Evolutionary conservation across 805 yeast genomes (phyloP).

Genomic region (Yamadazyma paraphyllophila): DNA sequence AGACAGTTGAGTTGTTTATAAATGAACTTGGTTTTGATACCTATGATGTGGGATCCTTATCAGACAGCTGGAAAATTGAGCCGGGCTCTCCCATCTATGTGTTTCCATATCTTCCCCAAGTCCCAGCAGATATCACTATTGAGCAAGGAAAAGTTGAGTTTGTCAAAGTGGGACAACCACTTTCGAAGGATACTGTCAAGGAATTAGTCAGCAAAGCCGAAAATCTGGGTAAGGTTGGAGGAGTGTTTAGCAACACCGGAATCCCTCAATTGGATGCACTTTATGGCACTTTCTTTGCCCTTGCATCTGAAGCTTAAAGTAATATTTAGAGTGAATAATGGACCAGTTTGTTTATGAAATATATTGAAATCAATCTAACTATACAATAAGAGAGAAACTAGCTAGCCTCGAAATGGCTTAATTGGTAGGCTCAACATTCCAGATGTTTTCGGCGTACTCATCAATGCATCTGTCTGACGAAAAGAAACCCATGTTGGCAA

Average conservation of each 20-base stretch:
- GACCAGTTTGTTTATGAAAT: too few species aligned
- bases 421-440: conserved; percentile 78
- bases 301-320: background rate
- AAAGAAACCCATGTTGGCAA: conserved; percentile 93
- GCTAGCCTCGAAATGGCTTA: background rate
- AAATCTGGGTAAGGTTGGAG: background rate
- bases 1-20: background rate
- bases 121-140: too few species aligned
- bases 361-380: background rate
- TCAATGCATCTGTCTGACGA: conserved; percentile 86
- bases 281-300: background rate
- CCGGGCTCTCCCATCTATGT: too few species aligned
- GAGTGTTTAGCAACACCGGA: background rate
- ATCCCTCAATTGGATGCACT: background rate
- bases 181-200: too few species aligned
- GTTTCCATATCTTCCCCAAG: too few species aligned
- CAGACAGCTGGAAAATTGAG: background rate
- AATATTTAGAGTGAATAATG: too few species aligned
- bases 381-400: background rate
- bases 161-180: too few species aligned
- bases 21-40: background rate
- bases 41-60: background rate
- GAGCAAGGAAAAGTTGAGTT: too few species aligned
- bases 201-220: background rate
- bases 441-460: conserved; percentile 87